phyloP scores from a whole-genome alignment of 768 basidiomycete genomes.

The Cystoderma amianthinum region DNA sequence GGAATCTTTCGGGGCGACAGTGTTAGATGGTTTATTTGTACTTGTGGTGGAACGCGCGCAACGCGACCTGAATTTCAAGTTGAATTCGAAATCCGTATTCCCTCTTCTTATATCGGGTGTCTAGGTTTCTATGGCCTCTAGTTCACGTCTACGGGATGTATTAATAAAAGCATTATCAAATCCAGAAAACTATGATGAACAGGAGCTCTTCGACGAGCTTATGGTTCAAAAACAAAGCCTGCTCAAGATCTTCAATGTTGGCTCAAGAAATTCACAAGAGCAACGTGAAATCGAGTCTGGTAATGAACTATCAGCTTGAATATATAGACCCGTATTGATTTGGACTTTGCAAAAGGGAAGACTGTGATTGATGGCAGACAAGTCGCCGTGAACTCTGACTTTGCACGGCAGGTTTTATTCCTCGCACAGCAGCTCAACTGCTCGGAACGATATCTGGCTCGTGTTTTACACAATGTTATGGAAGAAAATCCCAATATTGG shows the following conservation, averaged over 20 bases:
- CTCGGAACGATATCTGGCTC: constrained; percentile 77
- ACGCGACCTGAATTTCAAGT: not conserved
- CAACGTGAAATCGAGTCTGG: constrained; percentile 67
- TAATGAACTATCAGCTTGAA: constrained; percentile 13
- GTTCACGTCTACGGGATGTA: constrained; percentile 47
- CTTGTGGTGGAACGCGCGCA: not conserved
- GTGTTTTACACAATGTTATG: constrained; percentile 60
- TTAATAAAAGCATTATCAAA: constrained; percentile 41
- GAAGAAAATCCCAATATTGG: constrained; percentile 57
- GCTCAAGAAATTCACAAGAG: constrained; percentile 53
- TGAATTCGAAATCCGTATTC: not conserved
- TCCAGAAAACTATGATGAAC: constrained; percentile 45
- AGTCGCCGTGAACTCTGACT: constrained; percentile 73
- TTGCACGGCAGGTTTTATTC: constrained; percentile 70
- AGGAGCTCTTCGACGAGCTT: constrained; percentile 71
- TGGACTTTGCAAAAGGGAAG: constrained; percentile 42
- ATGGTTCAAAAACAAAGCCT: constrained; percentile 61
- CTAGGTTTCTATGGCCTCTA: constrained; percentile 58
- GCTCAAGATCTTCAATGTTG: constrained; percentile 58
- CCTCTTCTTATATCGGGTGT: not conserved
- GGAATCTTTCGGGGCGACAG: not conserved
- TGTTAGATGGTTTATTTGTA: not conserved
- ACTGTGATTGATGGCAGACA: constrained; percentile 54
- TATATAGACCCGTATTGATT: constrained; percentile 1
- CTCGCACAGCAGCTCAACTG: constrained; percentile 75